These are phyloP conservation scores for Talaromyces sp. DNA, from an alignment of 2,329 filamentous ascomycete genomes.

Conservation along the genomic window DNA sequence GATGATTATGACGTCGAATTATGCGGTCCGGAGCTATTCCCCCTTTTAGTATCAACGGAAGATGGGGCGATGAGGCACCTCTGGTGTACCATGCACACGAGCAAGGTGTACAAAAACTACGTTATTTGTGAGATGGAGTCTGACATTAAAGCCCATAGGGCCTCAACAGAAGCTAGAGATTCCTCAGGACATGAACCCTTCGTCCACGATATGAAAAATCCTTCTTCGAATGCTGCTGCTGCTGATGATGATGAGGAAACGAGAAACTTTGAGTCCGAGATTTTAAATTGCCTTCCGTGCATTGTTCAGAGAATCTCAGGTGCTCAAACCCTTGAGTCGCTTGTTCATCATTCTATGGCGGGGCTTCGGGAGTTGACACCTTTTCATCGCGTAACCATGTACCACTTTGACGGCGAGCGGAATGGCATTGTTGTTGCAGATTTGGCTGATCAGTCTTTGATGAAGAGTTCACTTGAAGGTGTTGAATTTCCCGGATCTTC, in stretches of 20 bases:
- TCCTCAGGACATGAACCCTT: not conserved
- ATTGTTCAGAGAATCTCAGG: slow-evolving; percentile 80
- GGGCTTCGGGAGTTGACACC: slow-evolving; percentile 77
- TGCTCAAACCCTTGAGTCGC: slow-evolving; percentile 69
- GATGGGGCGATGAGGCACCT: slow-evolving; percentile 63
- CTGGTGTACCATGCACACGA: slow-evolving; percentile 86
- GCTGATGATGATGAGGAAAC: not conserved
- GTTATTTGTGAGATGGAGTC: slow-evolving; percentile 86
- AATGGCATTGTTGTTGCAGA: slow-evolving; percentile 89
- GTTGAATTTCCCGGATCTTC: slow-evolving; percentile 83
- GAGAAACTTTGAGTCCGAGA: slow-evolving; percentile 50
- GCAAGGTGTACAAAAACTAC: slow-evolving; percentile 65
- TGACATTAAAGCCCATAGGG: slow-evolving; percentile 48
- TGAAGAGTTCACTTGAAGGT: slow-evolving; percentile 78
- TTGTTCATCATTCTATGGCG: slow-evolving; percentile 77
- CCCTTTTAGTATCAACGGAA: slow-evolving; percentile 65
- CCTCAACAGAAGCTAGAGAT: not conserved
- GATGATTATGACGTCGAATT: slow-evolving; percentile 72
- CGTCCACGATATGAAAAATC: not conserved
- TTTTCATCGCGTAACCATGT: slow-evolving; percentile 40
- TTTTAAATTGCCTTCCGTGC: slow-evolving; percentile 87
- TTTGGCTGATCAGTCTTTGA: slow-evolving; percentile 73
- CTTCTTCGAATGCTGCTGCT: too few relatives aligned
- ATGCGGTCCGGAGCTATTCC: slow-evolving; percentile 83
- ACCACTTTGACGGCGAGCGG: slow-evolving; percentile 78